Evolutionary conservation across 208 protist species (phyloP).

Genomic region (Acanthamoeba royreba): DNA sequence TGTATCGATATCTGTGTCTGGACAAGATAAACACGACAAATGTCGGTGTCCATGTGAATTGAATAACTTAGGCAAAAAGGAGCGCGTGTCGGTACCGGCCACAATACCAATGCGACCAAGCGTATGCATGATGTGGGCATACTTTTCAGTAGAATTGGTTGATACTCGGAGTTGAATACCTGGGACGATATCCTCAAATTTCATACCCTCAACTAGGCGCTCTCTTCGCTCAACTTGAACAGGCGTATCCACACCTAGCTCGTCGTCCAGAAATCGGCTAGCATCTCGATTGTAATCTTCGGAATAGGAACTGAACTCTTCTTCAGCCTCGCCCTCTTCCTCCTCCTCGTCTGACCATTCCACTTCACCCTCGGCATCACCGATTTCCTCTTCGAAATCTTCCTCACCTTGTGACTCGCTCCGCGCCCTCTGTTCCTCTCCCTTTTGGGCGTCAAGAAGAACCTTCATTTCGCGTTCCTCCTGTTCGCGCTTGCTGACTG

Average conservation of each 20-base stretch:
- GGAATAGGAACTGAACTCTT: neutral
- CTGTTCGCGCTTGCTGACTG: constrained; percentile 13
- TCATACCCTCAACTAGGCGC: neutral
- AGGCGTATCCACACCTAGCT: constrained; percentile 41
- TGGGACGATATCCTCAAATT: constrained; percentile 17
- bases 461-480: constrained; percentile 46
- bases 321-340: neutral
- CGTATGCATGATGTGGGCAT: neutral
- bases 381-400: neutral
- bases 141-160: neutral
- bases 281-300: constrained; percentile 36
- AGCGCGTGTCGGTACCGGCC: neutral
- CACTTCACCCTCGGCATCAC: neutral
- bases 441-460: neutral
- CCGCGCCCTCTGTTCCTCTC: neutral
- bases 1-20: no score
- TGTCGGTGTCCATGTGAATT: no score
- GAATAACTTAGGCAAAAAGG: no score
- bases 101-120: neutral
- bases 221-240: constrained; percentile 1
- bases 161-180: constrained; percentile 6
- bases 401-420: neutral
- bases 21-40: no score
- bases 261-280: constrained; percentile 33
- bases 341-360: constrained; percentile 7